Conservation (phyloP, 2,329 filamentous ascomycete genomes). For the Fusarium subtropicale region DNA sequence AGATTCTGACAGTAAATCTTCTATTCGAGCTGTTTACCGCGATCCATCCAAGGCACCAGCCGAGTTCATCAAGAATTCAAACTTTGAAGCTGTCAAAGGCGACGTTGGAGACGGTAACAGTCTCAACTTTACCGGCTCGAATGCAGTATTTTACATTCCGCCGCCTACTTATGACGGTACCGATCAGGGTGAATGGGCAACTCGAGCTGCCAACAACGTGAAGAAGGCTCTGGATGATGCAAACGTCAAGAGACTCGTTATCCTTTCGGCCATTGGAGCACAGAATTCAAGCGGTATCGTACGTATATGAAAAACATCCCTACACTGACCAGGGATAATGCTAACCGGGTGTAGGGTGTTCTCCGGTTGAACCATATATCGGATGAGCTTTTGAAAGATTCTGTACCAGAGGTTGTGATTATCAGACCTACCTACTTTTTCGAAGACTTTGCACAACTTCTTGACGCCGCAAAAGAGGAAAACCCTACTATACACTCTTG, state of each 20-base stretch:
- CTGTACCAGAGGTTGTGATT: constrained; percentile 38
- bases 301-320: background rate
- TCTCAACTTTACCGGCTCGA: constrained; percentile 48
- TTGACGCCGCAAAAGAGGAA: constrained; percentile 40
- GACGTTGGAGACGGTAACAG: constrained; percentile 45
- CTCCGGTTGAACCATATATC: constrained; percentile 41
- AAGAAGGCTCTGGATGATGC: constrained; percentile 39
- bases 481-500: constrained; percentile 44
- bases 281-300: constrained; percentile 49
- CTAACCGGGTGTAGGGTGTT: constrained; percentile 42
- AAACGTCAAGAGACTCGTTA: constrained; percentile 38
- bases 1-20: constrained; percentile 27
- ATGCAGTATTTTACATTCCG: constrained; percentile 52
- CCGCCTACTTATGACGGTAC: constrained; percentile 47
- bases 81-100: constrained; percentile 49
- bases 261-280: constrained; percentile 49
- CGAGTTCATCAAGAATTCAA: constrained; percentile 46
- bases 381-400: constrained; percentile 35
- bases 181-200: constrained; percentile 44
- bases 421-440: constrained; percentile 41
- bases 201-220: constrained; percentile 28
- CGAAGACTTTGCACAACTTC: constrained; percentile 39
- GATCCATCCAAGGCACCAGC: constrained; percentile 46
- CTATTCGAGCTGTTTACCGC: constrained; percentile 49
- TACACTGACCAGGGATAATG: accelerated